Evolutionary conservation across 495 filamentous ascomycete genomes (phyloP), one percentile per base, ranked within the genome.

Genomic region (Penicillium angulare): DNA sequence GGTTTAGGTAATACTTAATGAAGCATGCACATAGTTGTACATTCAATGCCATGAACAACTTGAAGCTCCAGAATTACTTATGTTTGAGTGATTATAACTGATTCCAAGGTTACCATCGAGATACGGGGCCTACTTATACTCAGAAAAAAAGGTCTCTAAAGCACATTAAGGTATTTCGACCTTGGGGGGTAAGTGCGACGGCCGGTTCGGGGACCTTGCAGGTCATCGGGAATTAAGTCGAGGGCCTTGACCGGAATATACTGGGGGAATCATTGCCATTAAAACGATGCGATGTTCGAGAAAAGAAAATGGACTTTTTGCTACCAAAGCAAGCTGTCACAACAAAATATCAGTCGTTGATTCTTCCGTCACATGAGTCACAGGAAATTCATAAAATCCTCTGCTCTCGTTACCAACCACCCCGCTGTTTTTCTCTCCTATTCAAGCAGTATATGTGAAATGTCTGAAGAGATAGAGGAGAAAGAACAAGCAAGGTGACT

Each of bases 271-370:
- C 50, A 43, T 47, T 47, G 41, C 22, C 24, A 48, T 54, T 47
- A 23, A 33, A 44, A 32, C 40, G 35, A 36, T 24, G 50, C 51
- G 38, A 51, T 50, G 51, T 47, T 59, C 22, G 40, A 33, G 40
- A 64, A 60, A n/a, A n/a, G n/a, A 38, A 49, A 64, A 68, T 53
- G 60, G 56, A 63, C 62, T 58, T 65, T 67, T 67, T 64, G 55
- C 58, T 64, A 59, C 47, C 40, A 49, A 71, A 62, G 61, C 54
- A 60, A 65, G 55, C 50, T 61, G 59, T 51, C 60, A 69, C 66
- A 60, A 63, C 55, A 65, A 61, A 44, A 65, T 66, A 52, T 68
- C 56, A 56, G 51, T 57, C 65, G 52, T 63, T 59, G 52, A 60
- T 50, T 55, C 53, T 65, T 65, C 56, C 35, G 43, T 62, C 56